Base-by-base conservation (phyloP, 305 asterid species). In the Fraxinus sp. region DNA sequence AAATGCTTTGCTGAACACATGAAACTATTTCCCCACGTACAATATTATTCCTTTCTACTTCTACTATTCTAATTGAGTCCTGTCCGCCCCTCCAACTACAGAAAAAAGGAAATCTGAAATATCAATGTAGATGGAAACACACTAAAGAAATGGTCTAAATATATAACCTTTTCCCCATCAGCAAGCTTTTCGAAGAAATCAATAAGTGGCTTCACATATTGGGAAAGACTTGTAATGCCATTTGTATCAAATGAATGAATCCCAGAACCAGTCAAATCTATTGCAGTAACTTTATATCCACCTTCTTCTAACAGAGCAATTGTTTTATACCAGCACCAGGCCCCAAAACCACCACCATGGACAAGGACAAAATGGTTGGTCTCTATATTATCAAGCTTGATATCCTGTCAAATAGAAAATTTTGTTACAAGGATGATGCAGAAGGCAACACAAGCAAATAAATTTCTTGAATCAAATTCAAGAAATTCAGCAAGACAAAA, bases 231-330 rank as follows among this genome's bases (percentile, higher is more conserved):
- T 37, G 91, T 89, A 80, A 96, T 91, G 79, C 86, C 88, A 87
- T 96, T 93, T 82, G 97, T 87, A 85, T 96, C 97, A 46, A 89
- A 92, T 7, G 98, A 92, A 92, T 96, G 92, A 79, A 95, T 90
- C 68, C 99, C 98, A 43, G 99, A 91, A 86, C 98, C 99, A 83
- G 98, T 92, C 90, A 95, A 89, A 87, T 96, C 98, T 55, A 96
- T 86, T 0, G 98, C 98, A 77, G 98, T 93, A 84, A 95, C 99
- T 88, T 91, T 95, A 88, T 86, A 94, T 79, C 98, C 97, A 82
- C 72, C 84, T 86, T 95, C 98, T 89, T 95, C 97, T 59, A 96
- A 85, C 55, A 95, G 81, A 16, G 87, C 87, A 55, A 85, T 71
- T 4, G 32, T 87, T 77, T 87, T 87, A 43, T 87, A 84, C 87